Base-by-base conservation (phyloP, 192 early-diverging fungal genomes). In the Coemansia sp. region DNA sequence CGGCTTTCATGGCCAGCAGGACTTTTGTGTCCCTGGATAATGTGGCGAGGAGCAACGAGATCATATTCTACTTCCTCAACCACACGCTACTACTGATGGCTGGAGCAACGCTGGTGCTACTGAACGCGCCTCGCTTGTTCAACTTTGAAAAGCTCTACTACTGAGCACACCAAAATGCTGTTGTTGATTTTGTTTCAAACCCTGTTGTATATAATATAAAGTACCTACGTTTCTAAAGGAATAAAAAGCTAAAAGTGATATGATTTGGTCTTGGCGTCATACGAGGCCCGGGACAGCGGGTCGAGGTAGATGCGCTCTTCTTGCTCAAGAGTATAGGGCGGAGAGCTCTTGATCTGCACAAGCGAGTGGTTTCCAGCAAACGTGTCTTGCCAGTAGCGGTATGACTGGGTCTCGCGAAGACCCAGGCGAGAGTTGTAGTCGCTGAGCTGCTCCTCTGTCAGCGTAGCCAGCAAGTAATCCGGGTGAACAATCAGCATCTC, bases 401-500 rank as follows among this genome's bases (percentile, higher is more conserved):
- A 76, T 1, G 79, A 53, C 6, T 18, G 31, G 9, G 35, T 2
- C 28, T 73, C 59, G 16, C 73, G 57, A 9, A 2, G 2, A 0
- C 1, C 42, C 28, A 76, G 14, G 3, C 23, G 62, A 3, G 14
- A 14, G 4, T 33, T 59, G 18, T 76, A 81, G 28, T 56, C 45
- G 0, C 35, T 38, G 10, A 72, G 67, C 69, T 71, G 60, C 4
- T 62, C 20, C 7, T 39, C 20, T 4, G 8, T 21, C 13, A 76
- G 58, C 1, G 63, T 62, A 8, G 67, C 88, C 85, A 89, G 79
- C 36, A 90, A 55, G 57, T 87, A 89, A 64, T 90, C 88, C 35
- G 90, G 88, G 60, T 90, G 88, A 1, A 91, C 50, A 9, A 91
- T 75, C n/a, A 90, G 84, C 36, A 89, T 60, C 56, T 92, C 90